Conservation (phyloP, 2,329 filamentous ascomycete species). For the Phaeosphaeria sp. region DNA sequence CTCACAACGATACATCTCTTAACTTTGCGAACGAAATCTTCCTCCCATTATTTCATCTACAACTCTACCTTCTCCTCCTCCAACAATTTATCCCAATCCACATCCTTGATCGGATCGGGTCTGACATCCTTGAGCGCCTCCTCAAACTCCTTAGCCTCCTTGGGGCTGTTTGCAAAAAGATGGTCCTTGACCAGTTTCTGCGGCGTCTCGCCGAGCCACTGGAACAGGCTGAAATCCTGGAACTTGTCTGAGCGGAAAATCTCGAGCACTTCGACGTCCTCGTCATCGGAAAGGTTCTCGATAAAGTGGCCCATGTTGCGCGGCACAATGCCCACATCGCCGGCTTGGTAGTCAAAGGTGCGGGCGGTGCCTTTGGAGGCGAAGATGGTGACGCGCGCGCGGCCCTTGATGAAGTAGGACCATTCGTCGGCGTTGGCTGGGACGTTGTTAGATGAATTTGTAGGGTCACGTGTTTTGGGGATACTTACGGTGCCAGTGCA, state of each 20-base stretch:
- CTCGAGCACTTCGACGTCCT: constrained; percentile 77
- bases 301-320: constrained; percentile 81
- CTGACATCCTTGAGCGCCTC: constrained; percentile 66
- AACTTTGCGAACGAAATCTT: background rate
- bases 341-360: constrained; percentile 77
- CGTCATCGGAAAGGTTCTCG: constrained; percentile 76
- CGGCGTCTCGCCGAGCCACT: constrained; percentile 78
- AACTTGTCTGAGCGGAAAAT: constrained; percentile 76
- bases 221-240: constrained; percentile 74
- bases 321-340: constrained; percentile 79
- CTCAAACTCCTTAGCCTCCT: constrained; percentile 68
- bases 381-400: constrained; percentile 77
- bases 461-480: background rate
- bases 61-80: constrained; percentile 33
- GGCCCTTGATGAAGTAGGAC: constrained; percentile 78
- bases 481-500: constrained; percentile 74
- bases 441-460: background rate
- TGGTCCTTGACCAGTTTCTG: constrained; percentile 70
- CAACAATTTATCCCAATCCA: constrained; percentile 30
- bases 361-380: constrained; percentile 71
- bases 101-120: constrained; percentile 56
- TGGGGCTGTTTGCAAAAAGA: constrained; percentile 66
- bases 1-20: too few relatives aligned
- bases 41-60: constrained; percentile 15
- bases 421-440: constrained; percentile 72